These are phyloP conservation scores for Danielozyma ontarioensis DNA, from an alignment of 805 yeast genomes.

Conservation along the genomic window DNA sequence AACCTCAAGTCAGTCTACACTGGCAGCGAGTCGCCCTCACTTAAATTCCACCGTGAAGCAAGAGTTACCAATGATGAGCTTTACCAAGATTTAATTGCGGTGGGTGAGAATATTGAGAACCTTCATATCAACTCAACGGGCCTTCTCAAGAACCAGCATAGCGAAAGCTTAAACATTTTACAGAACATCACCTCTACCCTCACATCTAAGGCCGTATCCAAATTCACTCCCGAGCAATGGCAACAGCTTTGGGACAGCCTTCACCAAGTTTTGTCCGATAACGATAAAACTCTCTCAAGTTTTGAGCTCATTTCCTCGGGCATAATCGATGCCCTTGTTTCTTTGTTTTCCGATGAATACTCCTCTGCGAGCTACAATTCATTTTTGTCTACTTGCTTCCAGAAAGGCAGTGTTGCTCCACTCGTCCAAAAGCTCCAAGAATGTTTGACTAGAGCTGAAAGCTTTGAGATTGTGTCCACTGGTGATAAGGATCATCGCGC, in stretches of 20 bases:
- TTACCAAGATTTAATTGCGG: constrained; percentile 9
- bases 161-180: no score
- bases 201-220: background rate
- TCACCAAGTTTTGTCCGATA: constrained; percentile 7
- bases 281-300: constrained; percentile 45
- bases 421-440: constrained; percentile 66
- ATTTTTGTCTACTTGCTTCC: background rate
- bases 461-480: constrained; percentile 57
- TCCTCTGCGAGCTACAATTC: background rate
- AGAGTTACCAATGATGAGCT: constrained; percentile 12
- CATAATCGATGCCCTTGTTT: constrained; percentile 40
- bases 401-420: background rate
- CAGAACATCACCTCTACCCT: background rate
- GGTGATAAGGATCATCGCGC: constrained; percentile 45
- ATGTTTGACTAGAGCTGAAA: constrained; percentile 66
- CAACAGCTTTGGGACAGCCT: constrained; percentile 19
- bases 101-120: constrained; percentile 21
- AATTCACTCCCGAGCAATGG: constrained; percentile 35
- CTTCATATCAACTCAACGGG: constrained; percentile 17
- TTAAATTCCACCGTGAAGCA: constrained; percentile 22
- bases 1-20: constrained; percentile 8
- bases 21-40: constrained; percentile 22
- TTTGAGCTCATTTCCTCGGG: constrained; percentile 74
- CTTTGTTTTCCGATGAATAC: constrained; percentile 18
- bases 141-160: no score